A percentile compares a stretch with the other conserved stretches of the same genome.
Evolutionary conservation across 164 flowering plant genomes (phyloP).

Genomic region (Kingdonia uniflora): DNA sequence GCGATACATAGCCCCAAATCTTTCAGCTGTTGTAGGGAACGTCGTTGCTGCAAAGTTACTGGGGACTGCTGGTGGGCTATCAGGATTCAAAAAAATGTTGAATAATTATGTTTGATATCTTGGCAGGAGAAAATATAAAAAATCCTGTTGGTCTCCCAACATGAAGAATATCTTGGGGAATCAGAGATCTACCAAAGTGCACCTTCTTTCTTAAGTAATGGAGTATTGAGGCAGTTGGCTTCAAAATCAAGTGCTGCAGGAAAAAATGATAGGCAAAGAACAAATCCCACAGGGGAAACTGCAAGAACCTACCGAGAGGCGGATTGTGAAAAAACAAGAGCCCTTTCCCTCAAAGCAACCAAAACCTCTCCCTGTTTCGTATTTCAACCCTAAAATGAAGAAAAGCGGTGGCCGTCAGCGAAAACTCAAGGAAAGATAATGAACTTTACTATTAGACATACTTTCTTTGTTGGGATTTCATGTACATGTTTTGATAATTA

Average conservation of each 20-base stretch:
- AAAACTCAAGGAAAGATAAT: slow-evolving; percentile 89
- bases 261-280: slow-evolving; percentile 71
- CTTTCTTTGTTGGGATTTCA: background rate
- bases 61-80: slow-evolving; percentile 89
- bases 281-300: slow-evolving; percentile 72
- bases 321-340: slow-evolving; percentile 95
- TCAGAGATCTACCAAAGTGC: slow-evolving; percentile 82
- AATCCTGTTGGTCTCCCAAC: slow-evolving; percentile 88
- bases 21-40: too few relatives aligned
- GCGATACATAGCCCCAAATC: slow-evolving; percentile 97
- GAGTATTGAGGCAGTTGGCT: slow-evolving; percentile 79
- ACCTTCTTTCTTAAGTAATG: slow-evolving; percentile 74
- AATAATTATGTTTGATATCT: slow-evolving; percentile 96
- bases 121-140: slow-evolving; percentile 82
- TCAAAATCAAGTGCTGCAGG: slow-evolving; percentile 90
- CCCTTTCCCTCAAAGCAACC: slow-evolving; percentile 97
- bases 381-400: slow-evolving; percentile 92
- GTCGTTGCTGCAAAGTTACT: too few relatives aligned
- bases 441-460: background rate
- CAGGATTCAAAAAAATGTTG: slow-evolving; percentile 85
- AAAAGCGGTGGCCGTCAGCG: slow-evolving; percentile 94
- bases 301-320: slow-evolving; percentile 68
- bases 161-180: slow-evolving; percentile 80
- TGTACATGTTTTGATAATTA: background rate
- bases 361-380: slow-evolving; percentile 95